Percentiles rank a stretch among this genome's conserved stretches.
Conservation (phyloP, 495 filamentous ascomycete species). For the Talaromyces stipitatus region DNA sequence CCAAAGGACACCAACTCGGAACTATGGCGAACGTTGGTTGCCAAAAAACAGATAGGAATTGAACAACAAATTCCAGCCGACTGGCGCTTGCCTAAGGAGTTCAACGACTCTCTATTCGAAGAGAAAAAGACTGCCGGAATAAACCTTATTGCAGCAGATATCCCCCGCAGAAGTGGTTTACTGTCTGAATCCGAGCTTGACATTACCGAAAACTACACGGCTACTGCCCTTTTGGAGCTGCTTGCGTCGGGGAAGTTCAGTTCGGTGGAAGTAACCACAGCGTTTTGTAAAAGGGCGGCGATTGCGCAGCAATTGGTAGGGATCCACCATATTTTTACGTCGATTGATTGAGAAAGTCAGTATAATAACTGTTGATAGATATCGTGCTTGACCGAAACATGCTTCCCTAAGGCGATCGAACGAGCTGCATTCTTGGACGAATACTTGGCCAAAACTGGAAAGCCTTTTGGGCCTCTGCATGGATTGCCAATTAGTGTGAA, state of each 20-base stretch:
- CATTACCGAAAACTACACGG: conserved; percentile 45
- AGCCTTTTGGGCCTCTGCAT: conserved; percentile 53
- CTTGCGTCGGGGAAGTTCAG: conserved; percentile 17
- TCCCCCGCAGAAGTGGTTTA: background rate
- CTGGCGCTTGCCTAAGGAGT: too few species aligned
- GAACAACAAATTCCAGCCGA: too few species aligned
- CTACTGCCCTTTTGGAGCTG: conserved; percentile 29
- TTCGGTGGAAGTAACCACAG: conserved; percentile 37
- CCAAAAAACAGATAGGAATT: too few species aligned
- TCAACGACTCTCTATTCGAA: too few species aligned
- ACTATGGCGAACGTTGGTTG: too few species aligned
- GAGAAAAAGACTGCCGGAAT: too few species aligned
- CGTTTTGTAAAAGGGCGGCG: conserved; percentile 49
- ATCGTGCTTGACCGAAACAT: conserved; percentile 58
- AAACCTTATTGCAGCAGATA: background rate
- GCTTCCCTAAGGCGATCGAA: conserved; percentile 42
- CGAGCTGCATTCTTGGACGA: conserved; percentile 34
- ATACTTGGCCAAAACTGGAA: conserved; percentile 26
- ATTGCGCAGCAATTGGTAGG: conserved; percentile 48
- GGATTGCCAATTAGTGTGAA: conserved; percentile 63
- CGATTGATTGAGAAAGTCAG: too few species aligned
- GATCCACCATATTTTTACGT: too few species aligned
- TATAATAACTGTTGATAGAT: conserved; percentile 10
- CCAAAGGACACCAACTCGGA: too few species aligned
- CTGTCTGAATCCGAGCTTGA: conserved; percentile 28